Evolutionary conservation across 257 asterid genomes (phyloP), one percentile per base, ranked within the genome.

Genomic region (Solanum chiquidenum): DNA sequence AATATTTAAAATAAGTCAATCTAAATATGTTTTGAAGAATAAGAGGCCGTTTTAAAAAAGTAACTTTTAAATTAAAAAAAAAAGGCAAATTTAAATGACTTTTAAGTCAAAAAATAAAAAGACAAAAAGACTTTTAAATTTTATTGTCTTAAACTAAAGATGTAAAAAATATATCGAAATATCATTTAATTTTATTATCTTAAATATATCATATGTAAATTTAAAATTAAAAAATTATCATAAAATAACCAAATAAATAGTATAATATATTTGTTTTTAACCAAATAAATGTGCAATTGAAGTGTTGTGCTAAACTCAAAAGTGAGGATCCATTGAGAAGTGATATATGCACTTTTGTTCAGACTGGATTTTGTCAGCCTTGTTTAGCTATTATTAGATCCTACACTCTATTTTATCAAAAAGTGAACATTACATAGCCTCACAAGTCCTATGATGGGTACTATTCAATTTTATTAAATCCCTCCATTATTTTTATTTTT

Each of bases 401-500:
- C n/a, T 40, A 13, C 13, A 42, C 12, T 40, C 62, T 25, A 42
- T 77, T 42, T 79, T 42, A 25, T 25, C 3, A 38, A 38, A n/a
- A n/a, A 40, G 60, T 12, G n/a, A n/a, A 40, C 8, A 16, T 77
- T 25, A 25, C 13, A 79, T 77, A 31, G 87, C 40, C 60, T 92
- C 95, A 92, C 94, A 93, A 86, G 94, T 91, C 88, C 29, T 89
- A 88, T 92, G 95, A 88, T 90, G 94, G 87, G 86, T 44, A 31
- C 83, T 93, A 40, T 40, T 76, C 83, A 76, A 25, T n/a, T 12
- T 9, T 38, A n/a, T n/a, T 40, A n/a, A 76, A 40, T 27, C 21
- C 33, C 9, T 52, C n/a, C 9, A 16, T 52, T 52, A 16, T 52
- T 52, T 52, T 14, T 52, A 16, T 52, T 52, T 52, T 14, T 0